Percentiles rank a stretch among this genome's conserved stretches.
Conservation (phyloP, 2,329 filamentous ascomycete genomes). For the Ceratocystis destructans region DNA sequence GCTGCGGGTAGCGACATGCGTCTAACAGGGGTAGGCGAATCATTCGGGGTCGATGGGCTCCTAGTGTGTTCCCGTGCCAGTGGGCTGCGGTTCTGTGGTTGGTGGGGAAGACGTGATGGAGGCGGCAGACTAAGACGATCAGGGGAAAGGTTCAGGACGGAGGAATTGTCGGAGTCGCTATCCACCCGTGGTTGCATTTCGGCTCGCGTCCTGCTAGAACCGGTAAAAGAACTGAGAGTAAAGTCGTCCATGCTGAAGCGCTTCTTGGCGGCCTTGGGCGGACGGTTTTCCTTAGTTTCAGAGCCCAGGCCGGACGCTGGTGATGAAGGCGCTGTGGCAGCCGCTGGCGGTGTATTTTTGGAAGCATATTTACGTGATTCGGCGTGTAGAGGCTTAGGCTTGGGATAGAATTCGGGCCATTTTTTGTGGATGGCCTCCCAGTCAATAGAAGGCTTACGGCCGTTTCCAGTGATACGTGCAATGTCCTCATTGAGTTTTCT, state of each 20-base stretch:
- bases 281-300: conserved; percentile 34
- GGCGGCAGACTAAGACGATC: conserved; percentile 27
- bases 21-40: conserved; percentile 12
- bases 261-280: conserved; percentile 24
- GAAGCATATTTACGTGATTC: conserved; percentile 8
- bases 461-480: conserved; percentile 30
- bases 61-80: conserved; percentile 28
- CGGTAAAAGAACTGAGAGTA: conserved; percentile 30
- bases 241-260: conserved; percentile 29
- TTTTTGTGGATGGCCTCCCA: conserved; percentile 36
- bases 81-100: conserved; percentile 28
- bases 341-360: conserved; percentile 5
- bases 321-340: conserved; percentile 12
- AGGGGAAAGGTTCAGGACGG: conserved; percentile 26
- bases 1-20: conserved; percentile 19
- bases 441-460: conserved; percentile 31
- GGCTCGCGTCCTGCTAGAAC: conserved; percentile 31
- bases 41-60: conserved; percentile 23
- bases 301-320: conserved; percentile 16
- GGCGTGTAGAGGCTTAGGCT: conserved; percentile 26
- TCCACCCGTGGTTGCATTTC: conserved; percentile 43
- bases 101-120: conserved; percentile 24
- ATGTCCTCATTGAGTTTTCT: conserved; percentile 38
- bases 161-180: conserved; percentile 38
- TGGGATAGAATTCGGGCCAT: conserved; percentile 39